Percentiles rank a stretch among this genome's conserved stretches.
phyloP scores from a whole-genome alignment of 2,329 filamentous ascomycete genomes.

The Fusarium dimerum region DNA sequence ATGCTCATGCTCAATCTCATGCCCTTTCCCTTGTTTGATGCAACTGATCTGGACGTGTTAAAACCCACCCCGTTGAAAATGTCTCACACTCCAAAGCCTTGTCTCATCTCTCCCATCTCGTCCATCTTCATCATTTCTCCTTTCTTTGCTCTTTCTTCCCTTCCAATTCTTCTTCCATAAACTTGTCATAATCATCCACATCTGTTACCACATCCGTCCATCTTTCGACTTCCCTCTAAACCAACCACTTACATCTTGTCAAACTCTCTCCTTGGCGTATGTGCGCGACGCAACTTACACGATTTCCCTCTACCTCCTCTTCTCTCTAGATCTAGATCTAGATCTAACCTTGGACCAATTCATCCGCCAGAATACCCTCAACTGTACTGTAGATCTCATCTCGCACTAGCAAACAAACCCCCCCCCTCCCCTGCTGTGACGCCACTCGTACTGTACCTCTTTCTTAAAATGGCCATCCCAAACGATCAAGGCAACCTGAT shows the following conservation, averaged over 20 bases:
- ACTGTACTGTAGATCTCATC: conserved; percentile 4
- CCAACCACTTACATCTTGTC: no score
- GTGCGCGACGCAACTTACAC: no score
- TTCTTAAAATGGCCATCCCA: conserved; percentile 7
- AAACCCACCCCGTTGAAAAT: background rate
- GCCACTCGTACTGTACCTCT: conserved; percentile 13
- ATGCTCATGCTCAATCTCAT: background rate
- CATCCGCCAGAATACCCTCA: conserved; percentile 7
- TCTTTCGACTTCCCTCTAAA: no score
- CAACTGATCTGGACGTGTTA: background rate
- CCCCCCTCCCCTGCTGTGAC: conserved; percentile 1
- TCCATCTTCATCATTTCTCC: background rate
- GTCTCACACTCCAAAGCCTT: background rate
- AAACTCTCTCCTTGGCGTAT: no score
- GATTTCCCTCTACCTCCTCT: no score
- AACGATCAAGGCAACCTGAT: no score
- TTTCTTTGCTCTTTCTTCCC: background rate
- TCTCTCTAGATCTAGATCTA: no score
- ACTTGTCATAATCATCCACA: background rate
- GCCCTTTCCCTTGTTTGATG: background rate
- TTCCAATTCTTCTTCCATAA: background rate
- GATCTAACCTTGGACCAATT: background rate
- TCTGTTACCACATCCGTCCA: no score
- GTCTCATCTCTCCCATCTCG: background rate
- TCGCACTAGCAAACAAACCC: conserved; percentile 8